Conservation (phyloP, 108 stramenopile species). For the Fistulifera pelliculosa region DNA sequence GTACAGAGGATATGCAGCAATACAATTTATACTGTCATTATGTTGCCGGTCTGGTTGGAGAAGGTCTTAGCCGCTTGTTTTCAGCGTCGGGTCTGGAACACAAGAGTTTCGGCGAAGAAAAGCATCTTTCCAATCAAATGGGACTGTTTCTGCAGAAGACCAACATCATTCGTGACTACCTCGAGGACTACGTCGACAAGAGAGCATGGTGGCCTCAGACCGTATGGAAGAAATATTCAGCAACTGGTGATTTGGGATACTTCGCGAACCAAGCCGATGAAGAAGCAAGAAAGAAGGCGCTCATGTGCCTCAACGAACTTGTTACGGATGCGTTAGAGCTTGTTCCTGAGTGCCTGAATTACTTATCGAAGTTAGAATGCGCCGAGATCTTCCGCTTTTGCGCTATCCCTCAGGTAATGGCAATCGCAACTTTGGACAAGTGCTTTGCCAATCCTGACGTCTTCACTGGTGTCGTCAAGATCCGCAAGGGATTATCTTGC, state of each 20-base stretch:
- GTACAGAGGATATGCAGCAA: constrained; percentile 78
- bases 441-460: constrained; percentile 88
- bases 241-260: constrained; percentile 74
- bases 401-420: constrained; percentile 99
- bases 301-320: constrained; percentile 90
- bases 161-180: constrained; percentile 98
- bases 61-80: constrained; percentile 95
- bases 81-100: constrained; percentile 72
- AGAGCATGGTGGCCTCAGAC: constrained; percentile 98
- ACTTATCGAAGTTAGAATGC: constrained; percentile 79
- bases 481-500: constrained; percentile 83
- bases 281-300: constrained; percentile 33
- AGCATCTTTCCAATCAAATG: constrained; percentile 91
- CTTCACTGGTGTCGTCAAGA: constrained; percentile 98
- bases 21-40: constrained; percentile 99
- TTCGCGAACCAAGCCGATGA: constrained; percentile 58
- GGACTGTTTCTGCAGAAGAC: constrained; percentile 99
- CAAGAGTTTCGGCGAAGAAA: constrained; percentile 41
- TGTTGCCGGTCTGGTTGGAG: constrained; percentile 97
- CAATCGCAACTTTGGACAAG: constrained; percentile 97
- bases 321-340: constrained; percentile 95
- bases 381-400: constrained; percentile 94
- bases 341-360: constrained; percentile 89
- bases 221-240: constrained; percentile 87
- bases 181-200: constrained; percentile 99